Evolutionary conservation across 2,329 filamentous ascomycete species (phyloP).

Genomic region (Fusarium sp.): DNA sequence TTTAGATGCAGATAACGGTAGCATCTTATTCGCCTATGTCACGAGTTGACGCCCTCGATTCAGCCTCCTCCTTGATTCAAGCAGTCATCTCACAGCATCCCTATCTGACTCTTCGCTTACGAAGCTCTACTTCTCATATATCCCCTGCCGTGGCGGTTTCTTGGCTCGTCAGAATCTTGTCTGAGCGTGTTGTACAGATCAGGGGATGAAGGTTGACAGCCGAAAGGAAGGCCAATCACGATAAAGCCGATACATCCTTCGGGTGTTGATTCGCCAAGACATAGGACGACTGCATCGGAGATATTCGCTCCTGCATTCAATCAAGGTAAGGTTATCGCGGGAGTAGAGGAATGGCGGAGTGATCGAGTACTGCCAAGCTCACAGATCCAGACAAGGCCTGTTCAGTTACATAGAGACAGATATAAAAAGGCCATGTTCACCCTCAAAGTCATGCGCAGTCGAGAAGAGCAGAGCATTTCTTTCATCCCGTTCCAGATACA

Average conservation of each 20-base stretch:
- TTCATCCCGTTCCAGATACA: constrained; percentile 2
- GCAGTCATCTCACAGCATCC: background rate
- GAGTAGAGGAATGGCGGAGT: constrained; percentile 2
- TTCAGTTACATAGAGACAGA: too few relatives aligned
- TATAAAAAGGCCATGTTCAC: constrained; percentile 32
- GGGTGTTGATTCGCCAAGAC: constrained; percentile 21
- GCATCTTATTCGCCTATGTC: constrained; percentile 17
- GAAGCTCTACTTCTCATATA: background rate
- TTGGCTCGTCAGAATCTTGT: constrained; percentile 33
- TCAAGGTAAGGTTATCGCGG: constrained; percentile 38
- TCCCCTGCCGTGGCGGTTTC: constrained; percentile 19
- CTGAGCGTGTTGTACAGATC: constrained; percentile 33
- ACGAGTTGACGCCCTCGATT: constrained; percentile 13
- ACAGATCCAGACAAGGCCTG: background rate
- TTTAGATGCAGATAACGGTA: constrained; percentile 10
- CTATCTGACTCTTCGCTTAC: constrained; percentile 4
- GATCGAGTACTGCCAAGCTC: background rate
- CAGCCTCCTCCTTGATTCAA: constrained; percentile 30
- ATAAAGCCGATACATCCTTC: constrained; percentile 35
- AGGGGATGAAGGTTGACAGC: constrained; percentile 26
- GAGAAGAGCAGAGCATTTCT: background rate
- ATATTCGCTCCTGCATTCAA: constrained; percentile 11
- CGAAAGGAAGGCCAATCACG: constrained; percentile 43
- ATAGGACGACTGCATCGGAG: constrained; percentile 20
- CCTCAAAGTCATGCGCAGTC: background rate